A percentile compares a stretch with the other conserved stretches of the same genome.
Evolutionary conservation across 2,329 filamentous ascomycete species (phyloP).

Genomic region (Neoscytalidium dimidiatum): DNA sequence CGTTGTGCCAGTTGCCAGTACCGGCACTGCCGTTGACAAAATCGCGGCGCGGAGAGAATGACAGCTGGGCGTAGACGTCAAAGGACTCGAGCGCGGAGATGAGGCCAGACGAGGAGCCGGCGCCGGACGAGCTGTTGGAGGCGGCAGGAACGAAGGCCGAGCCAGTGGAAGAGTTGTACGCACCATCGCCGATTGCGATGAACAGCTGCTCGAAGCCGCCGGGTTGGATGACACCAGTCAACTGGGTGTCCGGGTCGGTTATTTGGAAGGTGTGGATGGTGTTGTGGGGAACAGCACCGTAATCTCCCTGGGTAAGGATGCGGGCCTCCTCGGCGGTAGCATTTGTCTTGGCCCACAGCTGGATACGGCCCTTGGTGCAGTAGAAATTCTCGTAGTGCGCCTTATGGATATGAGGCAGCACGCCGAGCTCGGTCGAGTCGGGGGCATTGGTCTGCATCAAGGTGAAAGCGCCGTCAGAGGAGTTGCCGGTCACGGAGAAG

Average conservation of each 20-base stretch:
- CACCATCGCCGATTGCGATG: conserved; percentile 40
- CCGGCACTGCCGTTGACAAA: conserved; percentile 44
- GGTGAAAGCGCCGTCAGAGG: conserved; percentile 48
- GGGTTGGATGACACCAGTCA: conserved; percentile 49
- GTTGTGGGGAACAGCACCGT: conserved; percentile 48
- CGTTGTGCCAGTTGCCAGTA: conserved; percentile 41
- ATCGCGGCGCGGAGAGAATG: conserved; percentile 44
- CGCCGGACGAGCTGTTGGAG: conserved; percentile 26
- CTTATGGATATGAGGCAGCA: conserved; percentile 47
- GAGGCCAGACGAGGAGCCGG: conserved; percentile 32
- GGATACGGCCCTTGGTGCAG: conserved; percentile 46
- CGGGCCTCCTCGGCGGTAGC: conserved; percentile 36
- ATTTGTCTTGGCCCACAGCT: conserved; percentile 46
- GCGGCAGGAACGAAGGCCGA: conserved; percentile 41
- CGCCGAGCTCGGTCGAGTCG: conserved; percentile 39
- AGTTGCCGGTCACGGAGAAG: conserved; percentile 48
- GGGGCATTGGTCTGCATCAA: conserved; percentile 48
- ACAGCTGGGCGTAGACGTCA: conserved; percentile 48
- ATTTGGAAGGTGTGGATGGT: conserved; percentile 53
- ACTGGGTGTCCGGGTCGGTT: conserved; percentile 50
- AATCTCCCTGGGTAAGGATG: conserved; percentile 48
- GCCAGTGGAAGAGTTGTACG: conserved; percentile 37
- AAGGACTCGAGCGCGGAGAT: conserved; percentile 42
- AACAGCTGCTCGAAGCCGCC: conserved; percentile 54
- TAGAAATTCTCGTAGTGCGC: conserved; percentile 52